A percentile compares a stretch with the other conserved stretches of the same genome.
Conservation (phyloP, 2,329 filamentous ascomycete species). For the Aspergillus sp. region DNA sequence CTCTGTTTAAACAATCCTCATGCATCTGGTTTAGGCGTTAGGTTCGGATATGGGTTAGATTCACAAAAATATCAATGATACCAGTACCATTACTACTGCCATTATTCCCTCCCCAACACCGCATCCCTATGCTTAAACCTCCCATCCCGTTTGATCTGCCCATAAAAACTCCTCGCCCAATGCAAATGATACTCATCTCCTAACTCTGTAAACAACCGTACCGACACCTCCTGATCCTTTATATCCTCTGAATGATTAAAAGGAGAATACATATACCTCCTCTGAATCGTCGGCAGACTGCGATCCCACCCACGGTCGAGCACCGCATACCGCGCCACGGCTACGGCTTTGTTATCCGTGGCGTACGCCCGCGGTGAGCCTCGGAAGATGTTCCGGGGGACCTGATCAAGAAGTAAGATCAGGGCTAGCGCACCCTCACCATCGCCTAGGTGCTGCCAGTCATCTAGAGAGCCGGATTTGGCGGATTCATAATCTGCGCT, state of each 20-base stretch:
- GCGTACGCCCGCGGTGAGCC: constrained; percentile 24
- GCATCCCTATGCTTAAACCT: constrained; percentile 21
- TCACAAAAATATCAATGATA: not conserved
- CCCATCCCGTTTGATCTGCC: constrained; percentile 15
- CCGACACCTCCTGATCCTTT: constrained; percentile 19
- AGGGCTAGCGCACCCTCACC: constrained; percentile 26
- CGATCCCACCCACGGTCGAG: constrained; percentile 21
- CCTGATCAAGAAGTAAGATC: constrained; percentile 35
- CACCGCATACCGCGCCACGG: constrained; percentile 20
- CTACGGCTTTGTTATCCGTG: constrained; percentile 22
- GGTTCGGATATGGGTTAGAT: not conserved
- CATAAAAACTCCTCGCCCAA: constrained; percentile 15
- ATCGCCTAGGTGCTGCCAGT: constrained; percentile 9
- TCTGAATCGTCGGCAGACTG: constrained; percentile 13
- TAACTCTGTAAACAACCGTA: constrained; percentile 10
- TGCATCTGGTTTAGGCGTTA: not conserved
- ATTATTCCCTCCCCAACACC: constrained; percentile 13
- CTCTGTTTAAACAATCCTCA: not conserved
- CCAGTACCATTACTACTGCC: not conserved
- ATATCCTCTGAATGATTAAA: constrained; percentile 32
- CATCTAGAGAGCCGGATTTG: constrained; percentile 12
- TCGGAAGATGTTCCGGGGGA: constrained; percentile 33
- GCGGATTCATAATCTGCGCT: constrained; percentile 13
- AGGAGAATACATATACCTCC: constrained; percentile 31
- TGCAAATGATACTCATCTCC: constrained; percentile 11